These are phyloP conservation scores for Vanrija humicola DNA, from an alignment of 1,284 basidiomycete species.

Conservation along the genomic window DNA sequence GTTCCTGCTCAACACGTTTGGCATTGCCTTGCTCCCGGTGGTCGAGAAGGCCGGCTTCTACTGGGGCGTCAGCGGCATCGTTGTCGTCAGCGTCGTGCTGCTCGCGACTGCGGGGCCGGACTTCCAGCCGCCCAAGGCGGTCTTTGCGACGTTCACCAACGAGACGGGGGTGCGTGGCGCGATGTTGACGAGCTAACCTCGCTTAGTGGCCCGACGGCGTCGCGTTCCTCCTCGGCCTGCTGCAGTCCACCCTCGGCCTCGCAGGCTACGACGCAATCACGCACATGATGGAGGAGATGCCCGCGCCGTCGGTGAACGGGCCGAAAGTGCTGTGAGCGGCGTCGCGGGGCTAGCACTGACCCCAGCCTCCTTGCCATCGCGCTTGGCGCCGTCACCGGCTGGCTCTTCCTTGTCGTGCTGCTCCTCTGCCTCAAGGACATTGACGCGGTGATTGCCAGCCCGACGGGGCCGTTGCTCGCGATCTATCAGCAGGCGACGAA, in stretches of 20 bases:
- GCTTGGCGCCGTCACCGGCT: conserved; percentile 24
- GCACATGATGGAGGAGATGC: conserved; percentile 47
- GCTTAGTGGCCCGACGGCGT: conserved; percentile 18
- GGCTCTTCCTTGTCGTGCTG: conserved; percentile 35
- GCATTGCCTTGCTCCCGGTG: conserved; percentile 8
- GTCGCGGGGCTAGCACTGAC: not conserved
- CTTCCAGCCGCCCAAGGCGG: conserved; percentile 40
- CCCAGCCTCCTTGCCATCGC: conserved; percentile 49
- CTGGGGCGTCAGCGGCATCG: conserved; percentile 37
- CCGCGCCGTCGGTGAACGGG: conserved; percentile 30
- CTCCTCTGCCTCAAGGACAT: conserved; percentile 13
- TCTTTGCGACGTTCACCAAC: conserved; percentile 43
- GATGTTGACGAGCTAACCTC: no score
- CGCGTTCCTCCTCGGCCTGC: conserved; percentile 45
- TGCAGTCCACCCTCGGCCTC: conserved; percentile 29
- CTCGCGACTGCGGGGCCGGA: conserved; percentile 5
- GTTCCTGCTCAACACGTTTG: conserved; percentile 12
- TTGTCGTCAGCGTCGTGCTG: conserved; percentile 34
- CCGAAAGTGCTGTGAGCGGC: conserved; percentile 34
- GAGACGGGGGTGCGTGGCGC: not conserved
- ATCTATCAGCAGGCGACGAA: conserved; percentile 24
- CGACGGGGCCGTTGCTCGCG: conserved; percentile 1
- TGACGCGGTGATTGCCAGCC: not conserved
- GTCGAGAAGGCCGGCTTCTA: conserved; percentile 28
- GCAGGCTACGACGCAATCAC: conserved; percentile 26